Percentiles rank a stretch among this genome's conserved stretches.
Evolutionary conservation across 257 asterid species (phyloP).

Genomic region (Gentiana macrophylla): DNA sequence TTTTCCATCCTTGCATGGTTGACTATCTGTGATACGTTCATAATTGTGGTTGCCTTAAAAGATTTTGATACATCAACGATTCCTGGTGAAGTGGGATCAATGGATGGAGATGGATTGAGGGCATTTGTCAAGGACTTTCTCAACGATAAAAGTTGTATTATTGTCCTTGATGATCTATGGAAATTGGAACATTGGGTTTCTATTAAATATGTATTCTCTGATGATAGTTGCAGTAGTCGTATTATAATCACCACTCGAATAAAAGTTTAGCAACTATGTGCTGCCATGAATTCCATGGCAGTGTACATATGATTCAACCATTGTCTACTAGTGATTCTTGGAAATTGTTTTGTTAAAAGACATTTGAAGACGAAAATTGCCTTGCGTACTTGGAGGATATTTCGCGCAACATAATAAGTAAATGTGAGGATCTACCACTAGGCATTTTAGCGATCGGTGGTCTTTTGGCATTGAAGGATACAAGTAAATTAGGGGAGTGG

Average conservation of each 20-base stretch:
- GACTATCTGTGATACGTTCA: conserved; percentile 19
- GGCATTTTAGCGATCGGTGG: background rate
- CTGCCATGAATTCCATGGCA: conserved; percentile 2
- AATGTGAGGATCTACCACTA: conserved; percentile 10
- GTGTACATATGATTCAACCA: conserved; percentile 9
- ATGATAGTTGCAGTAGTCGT: conserved; percentile 15
- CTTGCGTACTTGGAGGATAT: conserved; percentile 10
- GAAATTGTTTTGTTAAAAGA: conserved; percentile 8
- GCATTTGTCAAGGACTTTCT: conserved; percentile 9
- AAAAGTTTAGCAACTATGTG: background rate
- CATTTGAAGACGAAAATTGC: conserved; percentile 12
- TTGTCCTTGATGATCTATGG: conserved; percentile 31
- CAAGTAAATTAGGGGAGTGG: background rate
- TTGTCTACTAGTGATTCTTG: conserved; percentile 2
- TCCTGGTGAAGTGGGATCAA: conserved; percentile 8
- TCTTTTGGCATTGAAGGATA: background rate
- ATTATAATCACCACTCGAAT: conserved; percentile 20
- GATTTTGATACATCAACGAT: conserved; percentile 17
- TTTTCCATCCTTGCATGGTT: conserved; percentile 25
- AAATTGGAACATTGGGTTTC: conserved; percentile 20
- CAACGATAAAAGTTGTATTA: conserved; percentile 11
- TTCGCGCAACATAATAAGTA: conserved; percentile 2
- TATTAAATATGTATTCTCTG: conserved; percentile 17
- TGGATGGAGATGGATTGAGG: conserved; percentile 10
- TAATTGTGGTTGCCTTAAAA: conserved; percentile 15